Conservation (phyloP, 2,329 filamentous ascomycete species). For the Epichloe typhina region DNA sequence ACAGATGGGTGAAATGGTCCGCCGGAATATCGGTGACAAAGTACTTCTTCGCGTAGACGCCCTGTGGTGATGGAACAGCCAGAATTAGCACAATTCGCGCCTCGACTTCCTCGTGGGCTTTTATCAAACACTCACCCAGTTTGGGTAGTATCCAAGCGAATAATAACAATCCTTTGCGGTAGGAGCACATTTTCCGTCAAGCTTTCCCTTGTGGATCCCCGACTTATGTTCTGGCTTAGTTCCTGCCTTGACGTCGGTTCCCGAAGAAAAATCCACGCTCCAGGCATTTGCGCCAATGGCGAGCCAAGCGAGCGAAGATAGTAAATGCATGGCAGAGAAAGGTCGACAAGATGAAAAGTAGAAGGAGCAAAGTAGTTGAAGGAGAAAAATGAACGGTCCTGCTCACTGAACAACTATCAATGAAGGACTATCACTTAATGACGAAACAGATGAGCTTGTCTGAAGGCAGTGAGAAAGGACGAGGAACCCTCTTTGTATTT, state of each 20-base stretch:
- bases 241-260: background rate
- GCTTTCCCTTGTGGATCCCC: too few relatives aligned
- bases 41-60: constrained; percentile 57
- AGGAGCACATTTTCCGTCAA: too few relatives aligned
- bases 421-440: too few relatives aligned
- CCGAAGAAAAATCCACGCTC: background rate
- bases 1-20: constrained; percentile 57
- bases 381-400: background rate
- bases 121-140: background rate
- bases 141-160: background rate
- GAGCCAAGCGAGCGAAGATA: constrained; percentile 1
- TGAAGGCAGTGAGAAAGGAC: too few relatives aligned
- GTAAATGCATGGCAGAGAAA: background rate
- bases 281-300: background rate
- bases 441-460: too few relatives aligned
- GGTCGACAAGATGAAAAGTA: background rate
- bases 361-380: background rate
- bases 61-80: constrained; percentile 16
- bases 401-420: too few relatives aligned
- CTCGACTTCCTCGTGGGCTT: too few relatives aligned
- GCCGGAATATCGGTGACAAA: constrained; percentile 56
- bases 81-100: too few relatives aligned
- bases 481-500: too few relatives aligned
- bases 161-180: too few relatives aligned
- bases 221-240: background rate